These are phyloP conservation scores for Amphicarpaea edgeworthii DNA, from an alignment of 306 rosid genomes.

Conservation along the genomic window DNA sequence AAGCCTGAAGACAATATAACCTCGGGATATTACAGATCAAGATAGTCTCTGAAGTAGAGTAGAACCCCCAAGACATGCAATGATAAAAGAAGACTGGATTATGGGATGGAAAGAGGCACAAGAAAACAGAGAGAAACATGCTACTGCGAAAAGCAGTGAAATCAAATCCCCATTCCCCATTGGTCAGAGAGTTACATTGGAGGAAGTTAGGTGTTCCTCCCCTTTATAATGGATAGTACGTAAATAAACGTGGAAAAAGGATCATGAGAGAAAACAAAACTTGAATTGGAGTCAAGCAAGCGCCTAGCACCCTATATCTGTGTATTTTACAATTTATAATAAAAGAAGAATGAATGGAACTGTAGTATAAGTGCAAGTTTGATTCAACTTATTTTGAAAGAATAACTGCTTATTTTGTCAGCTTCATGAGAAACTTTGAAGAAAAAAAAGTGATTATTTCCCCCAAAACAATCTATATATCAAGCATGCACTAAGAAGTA, in stretches of 20 bases:
- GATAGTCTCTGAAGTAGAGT: no score
- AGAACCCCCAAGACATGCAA: background rate
- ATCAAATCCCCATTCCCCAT: background rate
- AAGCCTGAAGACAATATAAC: no score
- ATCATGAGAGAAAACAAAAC: background rate
- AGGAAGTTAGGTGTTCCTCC: background rate
- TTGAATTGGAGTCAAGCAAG: constrained; percentile 4
- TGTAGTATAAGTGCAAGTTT: background rate
- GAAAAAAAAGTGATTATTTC: background rate
- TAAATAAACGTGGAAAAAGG: background rate
- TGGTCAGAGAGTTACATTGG: background rate
- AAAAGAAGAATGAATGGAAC: background rate
- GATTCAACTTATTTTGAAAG: background rate
- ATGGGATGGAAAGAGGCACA: background rate
- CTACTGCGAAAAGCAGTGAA: background rate
- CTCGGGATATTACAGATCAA: no score
- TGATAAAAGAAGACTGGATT: background rate
- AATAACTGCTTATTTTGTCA: background rate
- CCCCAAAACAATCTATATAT: background rate
- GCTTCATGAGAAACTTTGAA: background rate
- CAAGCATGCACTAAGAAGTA: background rate
- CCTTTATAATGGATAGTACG: background rate
- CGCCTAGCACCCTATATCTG: background rate
- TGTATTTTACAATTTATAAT: background rate
- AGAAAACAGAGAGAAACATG: background rate